Conservation (phyloP, 495 filamentous ascomycete genomes). For the Penicillium longicatenatum region DNA sequence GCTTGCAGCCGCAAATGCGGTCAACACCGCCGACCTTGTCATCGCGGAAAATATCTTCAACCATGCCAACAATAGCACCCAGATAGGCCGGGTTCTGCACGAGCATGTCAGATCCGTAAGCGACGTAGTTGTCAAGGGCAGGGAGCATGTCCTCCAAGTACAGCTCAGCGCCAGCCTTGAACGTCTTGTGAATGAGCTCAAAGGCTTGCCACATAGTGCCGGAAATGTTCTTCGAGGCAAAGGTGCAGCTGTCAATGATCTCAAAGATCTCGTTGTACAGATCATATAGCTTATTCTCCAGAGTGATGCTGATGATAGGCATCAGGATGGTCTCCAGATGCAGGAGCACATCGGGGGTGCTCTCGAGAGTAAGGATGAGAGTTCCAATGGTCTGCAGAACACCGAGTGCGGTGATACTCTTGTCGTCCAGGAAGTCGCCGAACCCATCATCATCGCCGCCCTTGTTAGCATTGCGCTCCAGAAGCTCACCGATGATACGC, state of each 20-base stretch:
- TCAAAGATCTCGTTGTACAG: slow-evolving; percentile 98
- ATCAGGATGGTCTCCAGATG: slow-evolving; percentile 95
- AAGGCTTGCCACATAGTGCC: slow-evolving; percentile 98
- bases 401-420: slow-evolving; percentile 95
- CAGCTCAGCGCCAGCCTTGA: slow-evolving; percentile 94
- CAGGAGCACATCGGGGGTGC: slow-evolving; percentile 88
- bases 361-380: slow-evolving; percentile 93
- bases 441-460: slow-evolving; percentile 71
- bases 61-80: slow-evolving; percentile 83
- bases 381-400: slow-evolving; percentile 98
- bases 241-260: slow-evolving; percentile 99
- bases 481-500: slow-evolving; percentile 85
- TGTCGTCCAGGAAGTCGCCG: slow-evolving; percentile 93
- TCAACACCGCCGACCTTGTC: slow-evolving; percentile 93
- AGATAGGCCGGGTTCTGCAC: slow-evolving; percentile 83
- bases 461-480: slow-evolving; percentile 77
- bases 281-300: slow-evolving; percentile 97
- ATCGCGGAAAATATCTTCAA: slow-evolving; percentile 72
- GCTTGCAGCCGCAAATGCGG: slow-evolving; percentile 97
- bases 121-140: slow-evolving; percentile 93
- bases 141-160: slow-evolving; percentile 99
- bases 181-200: slow-evolving; percentile 92
- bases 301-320: slow-evolving; percentile 92
- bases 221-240: slow-evolving; percentile 91
- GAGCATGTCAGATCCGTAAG: slow-evolving; percentile 80